These are phyloP conservation scores for Ogataea trehalophila DNA, from an alignment of 805 yeast genomes.

Conservation along the genomic window DNA sequence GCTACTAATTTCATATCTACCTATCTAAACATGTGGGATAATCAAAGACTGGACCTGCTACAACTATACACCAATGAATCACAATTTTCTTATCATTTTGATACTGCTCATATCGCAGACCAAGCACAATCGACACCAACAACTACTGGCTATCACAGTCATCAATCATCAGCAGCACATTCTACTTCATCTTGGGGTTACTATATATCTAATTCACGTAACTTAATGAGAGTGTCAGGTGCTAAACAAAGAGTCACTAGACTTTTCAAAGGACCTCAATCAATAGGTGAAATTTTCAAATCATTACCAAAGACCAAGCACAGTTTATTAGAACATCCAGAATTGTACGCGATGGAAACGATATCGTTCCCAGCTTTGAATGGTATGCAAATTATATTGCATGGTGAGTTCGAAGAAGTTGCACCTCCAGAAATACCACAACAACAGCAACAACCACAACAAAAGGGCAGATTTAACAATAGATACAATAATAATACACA, in stretches of 20 bases:
- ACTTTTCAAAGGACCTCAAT: conserved; percentile 63
- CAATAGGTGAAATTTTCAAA: conserved; percentile 55
- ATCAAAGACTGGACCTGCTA: conserved; percentile 63
- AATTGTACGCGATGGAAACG: conserved; percentile 70
- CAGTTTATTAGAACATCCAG: conserved; percentile 56
- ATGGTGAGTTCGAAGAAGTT: conserved; percentile 78
- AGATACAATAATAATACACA: conserved; percentile 21
- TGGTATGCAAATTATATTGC: conserved; percentile 74
- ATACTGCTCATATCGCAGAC: conserved; percentile 47
- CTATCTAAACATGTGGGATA: conserved; percentile 78
- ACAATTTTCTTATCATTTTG: conserved; percentile 77
- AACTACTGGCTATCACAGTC: conserved; percentile 8
- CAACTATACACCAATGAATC: conserved; percentile 77
- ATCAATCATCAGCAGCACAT: conserved; percentile 2
- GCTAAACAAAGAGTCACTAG: conserved; percentile 53
- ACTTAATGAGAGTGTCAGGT: conserved; percentile 57
- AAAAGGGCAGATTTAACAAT: conserved; percentile 8
- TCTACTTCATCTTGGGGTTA: conserved; percentile 44
- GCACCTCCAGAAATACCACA: conserved; percentile 43
- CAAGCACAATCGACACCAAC: conserved; percentile 3
- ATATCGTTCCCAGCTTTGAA: conserved; percentile 65
- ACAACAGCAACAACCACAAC: conserved; percentile 7
- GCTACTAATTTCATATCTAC: conserved; percentile 77
- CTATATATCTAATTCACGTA: conserved; percentile 72
- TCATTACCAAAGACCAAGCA: conserved; percentile 80